Base-by-base conservation (phyloP, 768 basidiomycete genomes). In the Pleurotus eryngii region DNA sequence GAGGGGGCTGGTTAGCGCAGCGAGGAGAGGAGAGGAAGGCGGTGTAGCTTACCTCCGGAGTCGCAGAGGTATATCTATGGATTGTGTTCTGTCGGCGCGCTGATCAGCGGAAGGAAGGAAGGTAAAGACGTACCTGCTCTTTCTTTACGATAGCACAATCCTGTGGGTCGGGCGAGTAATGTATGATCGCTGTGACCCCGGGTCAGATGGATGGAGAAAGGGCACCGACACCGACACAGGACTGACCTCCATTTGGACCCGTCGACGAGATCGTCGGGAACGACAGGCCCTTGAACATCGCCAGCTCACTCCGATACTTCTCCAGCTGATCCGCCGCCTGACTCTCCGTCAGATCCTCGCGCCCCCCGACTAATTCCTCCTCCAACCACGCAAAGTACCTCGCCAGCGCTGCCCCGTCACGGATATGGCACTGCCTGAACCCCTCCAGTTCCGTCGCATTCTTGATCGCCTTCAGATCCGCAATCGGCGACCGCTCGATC, bases 341-440 rank as follows among this genome's bases (percentile, higher is more conserved):
- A 60, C 85, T 86, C 69, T 99, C 96, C 42, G 80, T 86, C 58
- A 95, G 49, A 42, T 53, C 51, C 57, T 76, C 78, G 15, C 74
- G 76, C 0, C 85, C 90, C 5, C 78, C 73, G 3, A 79, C 69
- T 15, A 98, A 75, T 61, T 87, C 81, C 60, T 94, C 89, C 70
- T 98, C 94, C 1, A 99, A 77, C 97, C 96, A 99, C 0, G 93
- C 80, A 63, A 98, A 98, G 72, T 98, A 99, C 12, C 87, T 81
- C 6, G 82, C 85, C 47, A 98, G 77, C 0, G 95, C 95, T 1
- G 81, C 85, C 0, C 96, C 95, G 69, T 98, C 96, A 8, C 95
- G 82, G 30, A 96, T 84, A 66, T 99, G 93, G 53, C 81, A 82
- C 65, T 89, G 84, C 14, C 95, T 81, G 79, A 98, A 98, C 0